Evolutionary conservation across 805 yeast genomes (phyloP), one percentile per base, ranked within the genome.

Genomic region (Ogataea dorogensis): DNA sequence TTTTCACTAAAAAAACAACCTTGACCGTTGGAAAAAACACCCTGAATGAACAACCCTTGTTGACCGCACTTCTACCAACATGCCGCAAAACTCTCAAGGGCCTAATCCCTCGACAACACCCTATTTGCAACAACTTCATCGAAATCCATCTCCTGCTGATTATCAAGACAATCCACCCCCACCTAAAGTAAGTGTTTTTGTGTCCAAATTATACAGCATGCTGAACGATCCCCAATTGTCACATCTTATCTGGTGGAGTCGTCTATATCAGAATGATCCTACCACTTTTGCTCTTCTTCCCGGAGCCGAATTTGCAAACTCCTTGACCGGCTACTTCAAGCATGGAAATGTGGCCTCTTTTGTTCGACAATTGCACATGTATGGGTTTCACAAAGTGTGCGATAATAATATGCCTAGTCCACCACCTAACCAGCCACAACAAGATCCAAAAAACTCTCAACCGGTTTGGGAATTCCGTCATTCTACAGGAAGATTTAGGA

Each of bases 351-450:
- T 89, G 18, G 87, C 95, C 16, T 80, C 91, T 42, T 91, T 91
- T 65, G 96, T 91, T 22, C 76, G 97, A 30, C 97, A 91, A 62
- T 67, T 89, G 29, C 95, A 91, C 66, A 91, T 89, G 97, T 88
- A 88, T 58, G 96, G 96, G 1, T 88, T 89, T 65, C 96, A 89
- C 61, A 88, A 89, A 63, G 80, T 75, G 5, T 74, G 65, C 43
- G 79, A 74, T 42, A 68, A 67, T 12, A 53, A 43, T 19, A 38
- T 57, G 2, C 49, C 55, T 5, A 42, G 51, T 4, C 23, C 39
- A 10, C 51, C 55, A 2, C 36, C 44, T 7, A 14, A 29, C 13
- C 10, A 29, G 9, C 25, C 12, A 11, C 32, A 30, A 17, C 33
- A 31, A 19, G 41, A 36, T 35, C 49, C 46, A 2, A 47, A 42